phyloP scores from a whole-genome alignment of 78 protist species.

The Dictyostelium brefeldianum region DNA sequence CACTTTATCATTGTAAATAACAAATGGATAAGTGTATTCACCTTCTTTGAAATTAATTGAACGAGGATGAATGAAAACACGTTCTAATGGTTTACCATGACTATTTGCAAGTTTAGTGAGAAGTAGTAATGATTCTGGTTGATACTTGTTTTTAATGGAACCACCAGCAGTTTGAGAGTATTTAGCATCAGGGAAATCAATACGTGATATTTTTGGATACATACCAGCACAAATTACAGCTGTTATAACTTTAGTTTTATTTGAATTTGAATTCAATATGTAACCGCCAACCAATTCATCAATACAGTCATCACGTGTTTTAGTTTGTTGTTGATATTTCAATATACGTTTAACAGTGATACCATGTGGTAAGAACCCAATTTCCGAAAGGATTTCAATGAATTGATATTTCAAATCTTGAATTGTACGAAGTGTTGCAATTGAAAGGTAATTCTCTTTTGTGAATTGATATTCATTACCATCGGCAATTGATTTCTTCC shows the following conservation, averaged over 20 bases:
- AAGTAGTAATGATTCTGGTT: conserved; percentile 27
- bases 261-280: conserved; percentile 54
- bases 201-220: conserved; percentile 73
- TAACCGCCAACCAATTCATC: conserved; percentile 44
- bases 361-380: conserved; percentile 54
- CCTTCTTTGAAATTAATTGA: conserved; percentile 70
- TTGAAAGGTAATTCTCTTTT: conserved; percentile 55
- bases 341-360: background rate
- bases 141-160: conserved; percentile 88
- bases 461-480: conserved; percentile 62
- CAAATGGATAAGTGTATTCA: conserved; percentile 56
- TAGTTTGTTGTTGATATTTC: conserved; percentile 26
- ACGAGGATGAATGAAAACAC: conserved; percentile 78
- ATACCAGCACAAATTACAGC: conserved; percentile 72
- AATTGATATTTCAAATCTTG: conserved; percentile 82
- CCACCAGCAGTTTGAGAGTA: conserved; percentile 76
- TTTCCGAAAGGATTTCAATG: conserved; percentile 71
- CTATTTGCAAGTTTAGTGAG: conserved; percentile 6
- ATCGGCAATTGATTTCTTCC: conserved; percentile 53
- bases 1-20: conserved; percentile 75
- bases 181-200: conserved; percentile 60
- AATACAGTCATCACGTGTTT: conserved; percentile 23
- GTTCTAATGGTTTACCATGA: background rate
- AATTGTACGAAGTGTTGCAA: conserved; percentile 59
- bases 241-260: conserved; percentile 21